Evolutionary conservation across 441 rosid species (phyloP).

Genomic region (Gossypium gossypioides): DNA sequence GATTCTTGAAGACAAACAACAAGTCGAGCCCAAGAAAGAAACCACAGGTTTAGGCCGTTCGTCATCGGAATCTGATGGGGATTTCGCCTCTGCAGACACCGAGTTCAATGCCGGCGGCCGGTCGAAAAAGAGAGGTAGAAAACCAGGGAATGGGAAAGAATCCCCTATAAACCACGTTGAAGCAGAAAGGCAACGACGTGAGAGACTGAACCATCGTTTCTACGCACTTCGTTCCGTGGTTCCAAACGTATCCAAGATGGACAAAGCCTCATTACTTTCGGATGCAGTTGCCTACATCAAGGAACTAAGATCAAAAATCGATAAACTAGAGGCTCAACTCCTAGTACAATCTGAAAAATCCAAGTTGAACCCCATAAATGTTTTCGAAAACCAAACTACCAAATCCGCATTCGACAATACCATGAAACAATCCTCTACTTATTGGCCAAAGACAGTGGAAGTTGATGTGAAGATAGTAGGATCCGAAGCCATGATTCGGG

Average conservation of each 20-base stretch:
- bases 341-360: background rate
- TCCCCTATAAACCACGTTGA: constrained; percentile 11
- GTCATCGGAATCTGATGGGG: background rate
- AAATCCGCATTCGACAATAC: background rate
- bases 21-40: background rate
- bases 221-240: constrained; percentile 17
- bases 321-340: constrained; percentile 7
- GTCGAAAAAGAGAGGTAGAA: constrained; percentile 5
- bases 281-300: constrained; percentile 14
- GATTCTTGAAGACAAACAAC: background rate
- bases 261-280: constrained; percentile 13
- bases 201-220: constrained; percentile 15
- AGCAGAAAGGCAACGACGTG: constrained; percentile 16
- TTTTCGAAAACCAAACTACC: background rate
- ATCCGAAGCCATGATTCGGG: constrained; percentile 35
- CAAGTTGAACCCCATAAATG: background rate
- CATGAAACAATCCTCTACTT: background rate
- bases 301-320: constrained; percentile 2
- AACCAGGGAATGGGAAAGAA: constrained; percentile 5
- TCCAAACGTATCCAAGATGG: constrained; percentile 17
- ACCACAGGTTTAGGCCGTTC: background rate
- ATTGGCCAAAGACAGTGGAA: constrained; percentile 11
- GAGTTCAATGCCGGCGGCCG: background rate
- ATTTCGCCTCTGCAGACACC: background rate
- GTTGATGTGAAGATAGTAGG: constrained; percentile 46